Evolutionary conservation across 768 basidiomycete species (phyloP).

Genomic region (Trametes cubensis): DNA sequence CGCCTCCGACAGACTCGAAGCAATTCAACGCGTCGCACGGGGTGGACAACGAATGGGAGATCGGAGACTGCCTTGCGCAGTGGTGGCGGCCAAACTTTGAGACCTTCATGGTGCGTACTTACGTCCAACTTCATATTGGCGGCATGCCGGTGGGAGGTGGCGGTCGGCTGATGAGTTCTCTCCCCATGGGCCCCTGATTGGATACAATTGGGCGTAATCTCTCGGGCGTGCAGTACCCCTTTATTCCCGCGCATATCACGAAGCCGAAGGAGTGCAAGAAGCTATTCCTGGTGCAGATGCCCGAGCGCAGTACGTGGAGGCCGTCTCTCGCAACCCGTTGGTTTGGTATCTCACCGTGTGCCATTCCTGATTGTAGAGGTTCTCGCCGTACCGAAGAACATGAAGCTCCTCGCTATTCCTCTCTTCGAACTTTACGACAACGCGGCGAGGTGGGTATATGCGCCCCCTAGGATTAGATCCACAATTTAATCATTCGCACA

Average conservation of each 20-base stretch:
- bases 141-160: not conserved
- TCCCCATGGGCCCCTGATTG: not conserved
- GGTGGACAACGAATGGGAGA: slow-evolving; percentile 91
- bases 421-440: slow-evolving; percentile 98
- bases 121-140: not conserved
- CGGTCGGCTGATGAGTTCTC: not conserved
- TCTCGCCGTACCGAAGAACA: slow-evolving; percentile 95
- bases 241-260: slow-evolving; percentile 92
- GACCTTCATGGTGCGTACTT: slow-evolving; percentile 89
- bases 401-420: slow-evolving; percentile 97
- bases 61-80: slow-evolving; percentile 93
- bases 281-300: slow-evolving; percentile 93
- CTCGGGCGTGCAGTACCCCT: slow-evolving; percentile 71
- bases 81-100: slow-evolving; percentile 99
- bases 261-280: slow-evolving; percentile 99
- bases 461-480: not conserved
- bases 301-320: slow-evolving; percentile 76
- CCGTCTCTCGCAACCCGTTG: not conserved
- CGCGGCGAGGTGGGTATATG: slow-evolving; percentile 67
- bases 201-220: not conserved
- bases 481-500: slow-evolving; percentile 28
- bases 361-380: slow-evolving; percentile 60
- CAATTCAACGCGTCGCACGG: slow-evolving; percentile 79
- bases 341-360: too few species aligned
- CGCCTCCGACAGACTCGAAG: slow-evolving; percentile 69